A percentile compares a stretch with the other conserved stretches of the same genome.
Conservation (phyloP, 768 basidiomycete genomes). For the Solioccasus polychromus region DNA sequence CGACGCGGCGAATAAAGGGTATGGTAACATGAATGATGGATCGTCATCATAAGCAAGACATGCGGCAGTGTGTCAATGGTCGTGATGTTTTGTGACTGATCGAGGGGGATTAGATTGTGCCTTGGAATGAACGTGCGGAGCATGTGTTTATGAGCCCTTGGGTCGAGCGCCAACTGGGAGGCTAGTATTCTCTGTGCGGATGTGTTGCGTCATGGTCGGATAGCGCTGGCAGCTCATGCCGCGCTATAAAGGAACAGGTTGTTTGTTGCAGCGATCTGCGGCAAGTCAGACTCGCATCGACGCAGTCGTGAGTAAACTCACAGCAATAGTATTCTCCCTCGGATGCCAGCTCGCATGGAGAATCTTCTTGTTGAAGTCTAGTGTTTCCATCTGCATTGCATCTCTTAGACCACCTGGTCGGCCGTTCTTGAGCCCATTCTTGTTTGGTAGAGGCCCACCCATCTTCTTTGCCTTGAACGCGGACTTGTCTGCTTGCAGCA, state of each 20-base stretch:
- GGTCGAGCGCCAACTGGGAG: conserved; percentile 10
- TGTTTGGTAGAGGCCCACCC: conserved; percentile 76
- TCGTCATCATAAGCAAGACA: conserved; percentile 32
- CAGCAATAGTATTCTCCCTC: conserved; percentile 95
- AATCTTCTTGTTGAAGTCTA: conserved; percentile 98
- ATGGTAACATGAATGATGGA: conserved; percentile 27
- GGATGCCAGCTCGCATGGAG: conserved; percentile 98
- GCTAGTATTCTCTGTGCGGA: conserved; percentile 13
- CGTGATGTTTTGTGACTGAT: conserved; percentile 24
- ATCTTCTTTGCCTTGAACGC: conserved; percentile 99
- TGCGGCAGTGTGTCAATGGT: conserved; percentile 18
- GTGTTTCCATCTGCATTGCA: conserved; percentile 79
- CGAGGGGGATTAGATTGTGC: conserved; percentile 26
- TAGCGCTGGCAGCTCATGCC: conserved; percentile 32
- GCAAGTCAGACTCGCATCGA: conserved; percentile 7
- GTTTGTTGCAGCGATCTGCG: conserved; percentile 85
- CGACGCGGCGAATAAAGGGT: conserved; percentile 29
- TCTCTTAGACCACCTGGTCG: conserved; percentile 71
- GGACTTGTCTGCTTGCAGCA: conserved; percentile 97
- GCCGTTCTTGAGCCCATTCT: conserved; percentile 72
- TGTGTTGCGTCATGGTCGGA: conserved; percentile 1
- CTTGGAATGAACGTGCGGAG: conserved; percentile 19
- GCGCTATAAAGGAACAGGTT: conserved; percentile 36
- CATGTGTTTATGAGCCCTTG: conserved; percentile 13
- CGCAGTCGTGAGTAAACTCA: conserved; percentile 39